Base-by-base conservation (phyloP, 164 flowering plant species). In the Magnolia sinica region DNA sequence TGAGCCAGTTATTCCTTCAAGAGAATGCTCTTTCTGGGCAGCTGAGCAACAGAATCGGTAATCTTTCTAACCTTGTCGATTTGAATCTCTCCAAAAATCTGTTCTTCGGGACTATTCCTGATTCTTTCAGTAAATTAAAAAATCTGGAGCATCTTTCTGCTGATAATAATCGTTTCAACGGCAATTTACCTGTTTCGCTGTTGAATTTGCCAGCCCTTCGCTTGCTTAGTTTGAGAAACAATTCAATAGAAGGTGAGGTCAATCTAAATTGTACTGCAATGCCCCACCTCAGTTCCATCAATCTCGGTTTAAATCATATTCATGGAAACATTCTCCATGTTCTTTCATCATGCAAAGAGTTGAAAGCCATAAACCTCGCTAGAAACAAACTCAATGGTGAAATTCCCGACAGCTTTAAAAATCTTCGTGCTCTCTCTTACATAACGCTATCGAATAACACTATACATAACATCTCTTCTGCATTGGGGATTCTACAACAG, bases 211-310 rank as follows among this genome's bases (percentile, higher is more conserved):
- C 93, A 1, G 81, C 73, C 73, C 88, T 94, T 72, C 80, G 76
- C 11, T 80, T 86, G 61, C 92, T 94, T 82, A 88, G 89, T 82
- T 85, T 94, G 82, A 77, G 92, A 64, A 91, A 92, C 87, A 94
- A 92, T 83, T 88, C 96, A 45, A 78, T 94, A 27, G 66, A 71
- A 0, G 97, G 94, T 7, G 31, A 11, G 11, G 72, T 90, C 24
- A 22, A 69, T 72, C 71, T 76, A 13, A 52, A 76, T 69, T 80
- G 75, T 50, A 59, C 76, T 2, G 63, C n/a, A 22, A 68, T 80
- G 73, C 16, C 14, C 63, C 73, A 31, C n/a, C 73, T 80, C 73
- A 76, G n/a, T 22, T 24, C 31, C 10, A 70, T 80, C 29, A 76
- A 80, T 76, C 70, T 80, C 7, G 82, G 73, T 27, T 73, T 77